Conservation (phyloP, 2,329 filamentous ascomycete species). For the Epichloe baconii region DNA sequence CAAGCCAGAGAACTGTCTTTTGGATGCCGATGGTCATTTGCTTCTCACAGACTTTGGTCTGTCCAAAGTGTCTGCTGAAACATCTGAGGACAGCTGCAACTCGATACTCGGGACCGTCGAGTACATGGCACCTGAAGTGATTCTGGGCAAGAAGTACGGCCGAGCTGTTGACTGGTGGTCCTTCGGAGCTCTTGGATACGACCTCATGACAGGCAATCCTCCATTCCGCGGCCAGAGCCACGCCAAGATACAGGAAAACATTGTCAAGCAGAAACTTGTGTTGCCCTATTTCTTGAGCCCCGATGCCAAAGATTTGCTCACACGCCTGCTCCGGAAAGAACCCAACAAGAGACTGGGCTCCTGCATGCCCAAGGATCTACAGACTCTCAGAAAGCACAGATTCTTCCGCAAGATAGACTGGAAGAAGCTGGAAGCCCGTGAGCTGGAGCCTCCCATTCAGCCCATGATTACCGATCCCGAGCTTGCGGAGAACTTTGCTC, state of each 20-base stretch:
- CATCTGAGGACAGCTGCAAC: constrained; percentile 50
- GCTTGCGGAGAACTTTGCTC: constrained; percentile 87
- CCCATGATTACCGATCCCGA: constrained; percentile 93
- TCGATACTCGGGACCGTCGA: constrained; percentile 91
- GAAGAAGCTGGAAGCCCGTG: constrained; percentile 69
- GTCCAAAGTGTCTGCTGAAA: constrained; percentile 78
- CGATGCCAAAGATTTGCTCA: constrained; percentile 90
- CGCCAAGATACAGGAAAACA: constrained; percentile 91
- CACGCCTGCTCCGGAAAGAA: constrained; percentile 80
- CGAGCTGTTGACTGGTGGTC: constrained; percentile 99
- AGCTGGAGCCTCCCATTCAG: constrained; percentile 78
- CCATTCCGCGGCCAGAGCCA: constrained; percentile 87
- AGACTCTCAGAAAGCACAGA: constrained; percentile 76
- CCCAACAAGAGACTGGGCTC: constrained; percentile 79
- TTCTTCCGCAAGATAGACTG: constrained; percentile 98
- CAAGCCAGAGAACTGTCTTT: constrained; percentile 93
- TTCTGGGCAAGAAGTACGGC: constrained; percentile 78
- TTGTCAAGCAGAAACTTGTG: constrained; percentile 79
- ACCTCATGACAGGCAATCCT: constrained; percentile 82
- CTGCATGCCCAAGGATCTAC: constrained; percentile 79
- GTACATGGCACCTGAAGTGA: constrained; percentile 97
- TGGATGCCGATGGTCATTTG: constrained; percentile 83
- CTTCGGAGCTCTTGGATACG: constrained; percentile 80
- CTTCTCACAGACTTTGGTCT: constrained; percentile 94
- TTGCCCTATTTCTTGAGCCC: constrained; percentile 83